Evolutionary conservation across 2,329 filamentous ascomycete genomes (phyloP), one percentile per base, ranked within the genome.

Genomic region (Ophiobolus disseminans): DNA sequence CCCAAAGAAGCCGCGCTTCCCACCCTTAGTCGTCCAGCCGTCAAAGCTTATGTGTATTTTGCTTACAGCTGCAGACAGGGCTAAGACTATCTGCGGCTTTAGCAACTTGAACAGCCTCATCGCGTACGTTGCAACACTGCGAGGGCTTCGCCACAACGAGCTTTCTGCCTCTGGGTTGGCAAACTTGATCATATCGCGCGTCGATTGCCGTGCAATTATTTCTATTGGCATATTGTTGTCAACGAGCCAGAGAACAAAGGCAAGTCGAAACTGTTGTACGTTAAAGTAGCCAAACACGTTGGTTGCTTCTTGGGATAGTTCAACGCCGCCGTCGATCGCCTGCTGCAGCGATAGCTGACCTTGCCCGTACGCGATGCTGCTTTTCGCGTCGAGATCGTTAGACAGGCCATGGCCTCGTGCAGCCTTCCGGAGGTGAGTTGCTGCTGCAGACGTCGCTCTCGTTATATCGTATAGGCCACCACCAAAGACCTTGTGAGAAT

Each of bases 21-120:
- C 40, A 17, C 42, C 32, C 11, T 45, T 38, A 26, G 25, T 45
- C 25, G 32, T 45, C 40, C 21, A 43, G 19, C 39, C 28, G 21
- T 49, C 34, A 40, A 39, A 43, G 32, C 40, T 42, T 32, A 49
- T 16, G 28, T 44, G 40, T 21, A 49, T 34, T 22, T 49, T 49
- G 16, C 40, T 44, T 16, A 38, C 30, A 32, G 40, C 45, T 23
- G 22, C n/a, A 8, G n/a, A 31, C 14, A 43, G 22, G 26, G 21
- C 40, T 17, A 13, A 9, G n/a, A 43, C n/a, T 17, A 49, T 25
- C 6, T 34, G 23, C 17, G 39, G 39, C 32, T 38, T 16, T 10
- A 49, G 13, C 7, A 19, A 32, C 8, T 30, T 22, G 23, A 21
- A 49, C 16, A 49, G 20, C 22, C 28, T 19, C 21, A 49, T 30